phyloP scores from a whole-genome alignment of 192 early-diverging fungal species.

The Coemansia biformis region DNA sequence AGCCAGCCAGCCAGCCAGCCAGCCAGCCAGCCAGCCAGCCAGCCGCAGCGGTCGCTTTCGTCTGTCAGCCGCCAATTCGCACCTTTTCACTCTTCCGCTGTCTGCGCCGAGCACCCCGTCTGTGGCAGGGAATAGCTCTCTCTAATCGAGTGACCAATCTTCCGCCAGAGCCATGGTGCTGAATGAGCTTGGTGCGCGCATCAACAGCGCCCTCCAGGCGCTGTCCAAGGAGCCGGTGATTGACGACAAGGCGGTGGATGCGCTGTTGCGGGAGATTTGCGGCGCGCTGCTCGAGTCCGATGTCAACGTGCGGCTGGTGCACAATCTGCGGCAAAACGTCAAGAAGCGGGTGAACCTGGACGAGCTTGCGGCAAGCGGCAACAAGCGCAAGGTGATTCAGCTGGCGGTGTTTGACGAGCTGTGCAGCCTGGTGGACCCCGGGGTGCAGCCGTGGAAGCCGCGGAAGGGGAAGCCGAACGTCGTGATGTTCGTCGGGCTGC shows the following conservation, averaged over 20 bases:
- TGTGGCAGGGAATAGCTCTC: too few species aligned
- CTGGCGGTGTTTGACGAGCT: slow-evolving; percentile 91
- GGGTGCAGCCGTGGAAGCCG: slow-evolving; percentile 79
- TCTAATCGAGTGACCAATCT: too few species aligned
- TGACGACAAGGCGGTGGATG: slow-evolving; percentile 82
- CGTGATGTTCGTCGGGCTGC: slow-evolving; percentile 97
- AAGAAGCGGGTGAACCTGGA: slow-evolving; percentile 75
- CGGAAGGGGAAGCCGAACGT: slow-evolving; percentile 78
- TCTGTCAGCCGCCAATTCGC: background rate
- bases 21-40: too few species aligned
- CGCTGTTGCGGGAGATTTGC: slow-evolving; percentile 78
- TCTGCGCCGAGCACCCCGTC: too few species aligned
- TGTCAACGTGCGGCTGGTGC: slow-evolving; percentile 85
- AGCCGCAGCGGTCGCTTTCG: too few species aligned
- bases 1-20: too few species aligned
- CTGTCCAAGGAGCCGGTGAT: slow-evolving; percentile 81
- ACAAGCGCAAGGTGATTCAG: slow-evolving; percentile 84
- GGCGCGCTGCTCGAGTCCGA: slow-evolving; percentile 84
- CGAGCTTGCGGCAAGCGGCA: slow-evolving; percentile 72
- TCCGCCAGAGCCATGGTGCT: slow-evolving; percentile 82
- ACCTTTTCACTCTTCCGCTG: slow-evolving; percentile 1
- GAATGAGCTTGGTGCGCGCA: slow-evolving; percentile 83
- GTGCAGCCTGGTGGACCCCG: slow-evolving; percentile 77
- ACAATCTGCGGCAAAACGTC: slow-evolving; percentile 77
- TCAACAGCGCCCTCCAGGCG: slow-evolving; percentile 74